These are phyloP conservation scores for Phoma herbarum DNA, from an alignment of 2,329 filamentous ascomycete species.

Conservation along the genomic window DNA sequence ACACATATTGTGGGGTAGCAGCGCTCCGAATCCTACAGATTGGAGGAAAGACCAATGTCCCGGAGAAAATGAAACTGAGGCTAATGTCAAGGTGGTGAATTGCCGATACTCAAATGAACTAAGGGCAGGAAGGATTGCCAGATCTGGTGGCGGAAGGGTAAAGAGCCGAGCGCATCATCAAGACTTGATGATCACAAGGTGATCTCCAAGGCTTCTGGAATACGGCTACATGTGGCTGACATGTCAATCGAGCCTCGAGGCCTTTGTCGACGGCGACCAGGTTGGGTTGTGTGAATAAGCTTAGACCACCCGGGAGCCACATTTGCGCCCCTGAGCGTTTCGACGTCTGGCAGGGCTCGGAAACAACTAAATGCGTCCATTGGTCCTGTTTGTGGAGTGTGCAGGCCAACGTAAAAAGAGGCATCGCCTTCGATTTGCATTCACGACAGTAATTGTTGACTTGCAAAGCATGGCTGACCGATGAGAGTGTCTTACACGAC, in stretches of 20 bases:
- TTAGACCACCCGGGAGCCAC: constrained; percentile 6
- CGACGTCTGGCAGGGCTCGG: not conserved
- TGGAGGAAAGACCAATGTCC: constrained; percentile 17
- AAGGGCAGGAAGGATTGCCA: constrained; percentile 16
- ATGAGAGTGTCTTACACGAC: not conserved
- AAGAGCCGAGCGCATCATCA: not conserved
- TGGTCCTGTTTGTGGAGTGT: not conserved
- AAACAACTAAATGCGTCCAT: not conserved
- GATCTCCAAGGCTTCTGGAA: constrained; percentile 1
- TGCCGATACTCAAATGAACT: constrained; percentile 10
- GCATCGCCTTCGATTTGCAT: not conserved
- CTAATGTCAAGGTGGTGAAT: constrained; percentile 12
- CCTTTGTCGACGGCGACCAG: constrained; percentile 6
- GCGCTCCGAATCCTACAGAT: constrained; percentile 10
- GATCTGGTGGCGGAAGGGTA: constrained; percentile 15
- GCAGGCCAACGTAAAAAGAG: not conserved
- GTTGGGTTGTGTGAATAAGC: constrained; percentile 7
- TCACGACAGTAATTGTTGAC: not conserved
- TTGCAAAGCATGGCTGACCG: not conserved
- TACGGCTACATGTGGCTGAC: not conserved
- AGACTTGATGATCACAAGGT: constrained; percentile 10
- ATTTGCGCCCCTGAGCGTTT: constrained; percentile 2
- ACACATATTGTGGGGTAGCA: constrained; percentile 8
- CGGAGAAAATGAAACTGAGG: constrained; percentile 10
- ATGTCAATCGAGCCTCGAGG: not conserved